phyloP scores from a whole-genome alignment of 257 asterid genomes.

The Solanum habrochaites region DNA sequence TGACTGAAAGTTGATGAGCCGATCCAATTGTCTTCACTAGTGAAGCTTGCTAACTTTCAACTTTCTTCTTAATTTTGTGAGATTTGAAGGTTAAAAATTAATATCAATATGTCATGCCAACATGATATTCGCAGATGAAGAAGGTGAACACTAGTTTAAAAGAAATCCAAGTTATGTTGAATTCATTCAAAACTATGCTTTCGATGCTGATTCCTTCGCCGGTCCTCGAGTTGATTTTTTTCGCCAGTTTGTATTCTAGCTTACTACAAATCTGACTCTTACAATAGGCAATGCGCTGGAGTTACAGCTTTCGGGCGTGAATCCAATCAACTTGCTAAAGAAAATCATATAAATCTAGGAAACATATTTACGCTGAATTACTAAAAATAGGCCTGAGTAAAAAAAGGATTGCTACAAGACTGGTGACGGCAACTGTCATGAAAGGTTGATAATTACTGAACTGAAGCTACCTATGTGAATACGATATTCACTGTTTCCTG shows the following conservation, averaged over 20 bases:
- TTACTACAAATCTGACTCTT: too few species aligned
- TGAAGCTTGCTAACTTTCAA: not conserved
- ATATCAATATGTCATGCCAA: not conserved
- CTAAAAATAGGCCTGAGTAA: not conserved
- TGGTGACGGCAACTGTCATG: not conserved
- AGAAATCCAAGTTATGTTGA: not conserved
- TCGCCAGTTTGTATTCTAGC: not conserved
- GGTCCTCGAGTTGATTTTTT: not conserved
- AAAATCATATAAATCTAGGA: not conserved
- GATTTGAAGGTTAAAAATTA: not conserved
- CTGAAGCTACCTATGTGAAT: constrained; percentile 72
- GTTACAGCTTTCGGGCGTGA: not conserved
- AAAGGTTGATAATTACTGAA: constrained; percentile 47
- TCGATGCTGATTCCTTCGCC: not conserved
- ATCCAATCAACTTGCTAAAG: not conserved
- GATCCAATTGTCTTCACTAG: not conserved
- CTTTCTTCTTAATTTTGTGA: not conserved
- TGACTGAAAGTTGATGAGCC: not conserved
- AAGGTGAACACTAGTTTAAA: not conserved
- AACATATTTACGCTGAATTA: not conserved
- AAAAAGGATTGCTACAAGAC: not conserved
- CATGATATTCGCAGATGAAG: not conserved
- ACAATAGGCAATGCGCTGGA: too few species aligned
- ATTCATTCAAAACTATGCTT: not conserved
- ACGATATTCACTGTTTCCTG: constrained; percentile 82